Conservation (phyloP, 2,329 filamentous ascomycete genomes). For the Colletotrichum sp. region DNA sequence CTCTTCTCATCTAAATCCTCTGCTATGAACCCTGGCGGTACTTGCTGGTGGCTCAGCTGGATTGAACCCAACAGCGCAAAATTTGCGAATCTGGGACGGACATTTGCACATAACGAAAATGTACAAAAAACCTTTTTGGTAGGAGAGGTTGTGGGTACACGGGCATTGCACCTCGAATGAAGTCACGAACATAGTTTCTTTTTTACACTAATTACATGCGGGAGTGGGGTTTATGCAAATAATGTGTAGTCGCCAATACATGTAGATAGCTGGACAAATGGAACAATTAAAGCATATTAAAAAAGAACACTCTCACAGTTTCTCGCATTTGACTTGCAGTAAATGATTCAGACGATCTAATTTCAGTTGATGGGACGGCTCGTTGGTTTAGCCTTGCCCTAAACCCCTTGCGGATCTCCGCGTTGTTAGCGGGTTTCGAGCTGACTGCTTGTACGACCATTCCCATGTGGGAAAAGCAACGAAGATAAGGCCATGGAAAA, state of each 20-base stretch:
- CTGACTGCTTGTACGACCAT: background rate
- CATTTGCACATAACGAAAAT: background rate
- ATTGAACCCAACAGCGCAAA: background rate
- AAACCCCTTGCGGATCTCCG: background rate
- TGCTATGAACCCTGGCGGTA: background rate
- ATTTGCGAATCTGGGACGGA: background rate
- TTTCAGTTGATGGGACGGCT: background rate
- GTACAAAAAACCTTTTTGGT: background rate
- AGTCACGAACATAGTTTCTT: background rate
- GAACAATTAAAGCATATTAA: background rate
- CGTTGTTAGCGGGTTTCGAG: background rate
- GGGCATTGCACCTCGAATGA: background rate
- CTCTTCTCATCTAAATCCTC: conserved; percentile 7
- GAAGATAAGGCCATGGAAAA: background rate
- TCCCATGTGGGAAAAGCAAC: background rate
- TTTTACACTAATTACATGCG: background rate
- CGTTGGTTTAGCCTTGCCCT: background rate
- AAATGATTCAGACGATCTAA: background rate
- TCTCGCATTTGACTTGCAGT: background rate
- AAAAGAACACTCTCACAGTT: background rate
- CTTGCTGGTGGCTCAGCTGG: background rate
- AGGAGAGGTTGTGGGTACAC: background rate
- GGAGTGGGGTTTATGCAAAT: background rate
- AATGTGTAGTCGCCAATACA: background rate
- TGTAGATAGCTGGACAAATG: background rate